Evolutionary conservation across 2,329 filamentous ascomycete genomes (phyloP).

Genomic region (Paraphaeosphaeria sporulosa): DNA sequence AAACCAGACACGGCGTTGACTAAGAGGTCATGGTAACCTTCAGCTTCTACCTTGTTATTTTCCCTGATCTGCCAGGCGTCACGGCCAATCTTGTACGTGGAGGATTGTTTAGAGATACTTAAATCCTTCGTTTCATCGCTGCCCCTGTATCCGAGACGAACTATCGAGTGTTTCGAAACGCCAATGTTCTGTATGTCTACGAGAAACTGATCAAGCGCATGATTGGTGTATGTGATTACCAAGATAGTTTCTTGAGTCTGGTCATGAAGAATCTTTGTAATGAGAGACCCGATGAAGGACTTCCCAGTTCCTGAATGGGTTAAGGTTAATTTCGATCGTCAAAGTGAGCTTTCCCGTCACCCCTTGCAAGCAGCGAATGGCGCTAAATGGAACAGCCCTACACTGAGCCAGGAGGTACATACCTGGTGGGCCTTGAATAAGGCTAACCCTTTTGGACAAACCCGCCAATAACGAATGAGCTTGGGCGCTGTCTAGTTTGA

Average conservation of each 20-base stretch:
- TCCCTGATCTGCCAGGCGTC: constrained; percentile 55
- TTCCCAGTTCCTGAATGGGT: constrained; percentile 70
- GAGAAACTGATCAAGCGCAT: constrained; percentile 58
- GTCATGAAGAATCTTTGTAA: constrained; percentile 64
- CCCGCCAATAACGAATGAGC: constrained; percentile 63
- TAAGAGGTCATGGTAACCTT: constrained; percentile 36
- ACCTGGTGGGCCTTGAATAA: constrained; percentile 79
- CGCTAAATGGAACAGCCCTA: no score
- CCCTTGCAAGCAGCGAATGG: no score
- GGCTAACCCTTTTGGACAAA: constrained; percentile 61
- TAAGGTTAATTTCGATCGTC: no score
- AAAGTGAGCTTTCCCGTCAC: no score
- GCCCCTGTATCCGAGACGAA: constrained; percentile 70
- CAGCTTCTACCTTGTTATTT: constrained; percentile 47
- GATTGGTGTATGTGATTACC: constrained; percentile 73
- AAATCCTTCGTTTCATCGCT: constrained; percentile 59
- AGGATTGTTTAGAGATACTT: constrained; percentile 54
- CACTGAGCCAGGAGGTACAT: constrained; percentile 23
- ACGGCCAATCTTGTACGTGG: constrained; percentile 40
- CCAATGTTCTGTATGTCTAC: constrained; percentile 69
- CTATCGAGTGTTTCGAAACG: constrained; percentile 59
- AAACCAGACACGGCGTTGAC: constrained; percentile 22
- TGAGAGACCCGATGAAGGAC: constrained; percentile 73
- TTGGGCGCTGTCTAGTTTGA: constrained; percentile 63
- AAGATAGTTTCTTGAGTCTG: constrained; percentile 63